Evolutionary conservation across 306 rosid genomes (phyloP).

Genomic region (Castanea crenata): DNA sequence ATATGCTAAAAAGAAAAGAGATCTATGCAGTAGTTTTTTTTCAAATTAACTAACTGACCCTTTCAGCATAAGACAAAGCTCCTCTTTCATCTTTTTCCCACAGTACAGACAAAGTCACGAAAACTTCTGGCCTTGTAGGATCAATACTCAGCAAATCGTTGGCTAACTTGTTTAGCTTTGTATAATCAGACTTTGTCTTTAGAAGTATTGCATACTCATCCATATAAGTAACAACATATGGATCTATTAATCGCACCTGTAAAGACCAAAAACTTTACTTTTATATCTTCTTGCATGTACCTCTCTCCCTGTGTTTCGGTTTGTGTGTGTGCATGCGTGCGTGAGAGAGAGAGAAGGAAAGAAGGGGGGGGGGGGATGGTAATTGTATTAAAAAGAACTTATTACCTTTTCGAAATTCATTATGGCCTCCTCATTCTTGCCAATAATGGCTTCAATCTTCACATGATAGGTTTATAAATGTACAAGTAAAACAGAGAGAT

Average conservation of each 20-base stretch:
- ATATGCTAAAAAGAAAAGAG: slow-evolving; percentile 21
- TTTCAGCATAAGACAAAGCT: slow-evolving; percentile 91
- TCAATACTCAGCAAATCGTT: slow-evolving; percentile 85
- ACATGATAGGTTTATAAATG: slow-evolving; percentile 19
- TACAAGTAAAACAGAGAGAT: not conserved
- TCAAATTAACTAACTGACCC: slow-evolving; percentile 51
- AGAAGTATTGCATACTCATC: slow-evolving; percentile 99
- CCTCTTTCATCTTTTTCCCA: slow-evolving; percentile 95
- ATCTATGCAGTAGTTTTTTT: slow-evolving; percentile 11
- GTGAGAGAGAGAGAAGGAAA: not conserved
- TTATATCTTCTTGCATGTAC: slow-evolving; percentile 6
- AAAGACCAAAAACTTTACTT: slow-evolving; percentile 30
- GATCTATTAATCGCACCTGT: slow-evolving; percentile 93
- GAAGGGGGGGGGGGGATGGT: no score
- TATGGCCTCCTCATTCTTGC: slow-evolving; percentile 96
- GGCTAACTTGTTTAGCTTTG: slow-evolving; percentile 85
- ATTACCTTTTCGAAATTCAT: slow-evolving; percentile 91
- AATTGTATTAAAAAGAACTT: slow-evolving; percentile 1
- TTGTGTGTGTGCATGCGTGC: not conserved
- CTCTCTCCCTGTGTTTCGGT: not conserved
- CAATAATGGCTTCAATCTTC: slow-evolving; percentile 93
- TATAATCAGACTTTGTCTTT: slow-evolving; percentile 79
- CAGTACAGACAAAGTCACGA: slow-evolving; percentile 87
- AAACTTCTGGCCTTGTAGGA: slow-evolving; percentile 94
- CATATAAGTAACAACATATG: slow-evolving; percentile 82